Percentiles rank a stretch among this genome's conserved stretches.
Conservation (phyloP, 768 basidiomycete genomes). For the Arthromyces matolae region DNA sequence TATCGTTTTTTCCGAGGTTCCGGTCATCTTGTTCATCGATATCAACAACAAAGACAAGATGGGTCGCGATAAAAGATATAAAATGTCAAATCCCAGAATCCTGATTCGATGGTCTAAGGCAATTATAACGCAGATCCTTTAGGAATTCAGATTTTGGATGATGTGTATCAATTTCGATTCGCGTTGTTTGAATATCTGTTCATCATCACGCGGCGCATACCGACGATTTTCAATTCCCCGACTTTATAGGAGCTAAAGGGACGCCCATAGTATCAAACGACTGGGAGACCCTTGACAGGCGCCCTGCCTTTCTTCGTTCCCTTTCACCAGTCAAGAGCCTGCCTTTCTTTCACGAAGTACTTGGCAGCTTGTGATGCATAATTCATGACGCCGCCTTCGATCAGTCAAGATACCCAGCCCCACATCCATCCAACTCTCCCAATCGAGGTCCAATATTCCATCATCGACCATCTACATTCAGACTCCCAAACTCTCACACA, state of each 20-base stretch:
- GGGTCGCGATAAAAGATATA: no score
- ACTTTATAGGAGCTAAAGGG: slow-evolving; percentile 1
- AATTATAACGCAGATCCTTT: no score
- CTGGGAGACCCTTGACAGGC: not conserved
- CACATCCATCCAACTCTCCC: slow-evolving; percentile 12
- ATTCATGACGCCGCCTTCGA: no score
- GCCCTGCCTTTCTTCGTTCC: not conserved
- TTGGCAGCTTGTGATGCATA: no score
- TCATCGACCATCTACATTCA: slow-evolving; percentile 19
- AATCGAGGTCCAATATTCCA: slow-evolving; percentile 20
- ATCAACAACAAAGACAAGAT: no score
- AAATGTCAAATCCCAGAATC: no score
- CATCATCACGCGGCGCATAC: slow-evolving; percentile 1
- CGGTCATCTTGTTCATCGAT: no score
- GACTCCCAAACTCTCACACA: slow-evolving; percentile 13
- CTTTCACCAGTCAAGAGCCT: not conserved
- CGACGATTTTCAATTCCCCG: slow-evolving; percentile 5
- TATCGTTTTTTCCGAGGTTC: no score
- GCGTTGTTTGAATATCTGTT: not conserved
- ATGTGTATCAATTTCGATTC: not conserved
- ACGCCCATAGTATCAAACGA: slow-evolving; percentile 2
- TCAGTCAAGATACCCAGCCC: no score
- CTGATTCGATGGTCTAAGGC: no score
- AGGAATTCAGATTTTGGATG: no score
- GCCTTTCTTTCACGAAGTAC: not conserved